These are phyloP conservation scores for Aspergillus sp. DNA, from an alignment of 2,329 filamentous ascomycete species.

Conservation along the genomic window DNA sequence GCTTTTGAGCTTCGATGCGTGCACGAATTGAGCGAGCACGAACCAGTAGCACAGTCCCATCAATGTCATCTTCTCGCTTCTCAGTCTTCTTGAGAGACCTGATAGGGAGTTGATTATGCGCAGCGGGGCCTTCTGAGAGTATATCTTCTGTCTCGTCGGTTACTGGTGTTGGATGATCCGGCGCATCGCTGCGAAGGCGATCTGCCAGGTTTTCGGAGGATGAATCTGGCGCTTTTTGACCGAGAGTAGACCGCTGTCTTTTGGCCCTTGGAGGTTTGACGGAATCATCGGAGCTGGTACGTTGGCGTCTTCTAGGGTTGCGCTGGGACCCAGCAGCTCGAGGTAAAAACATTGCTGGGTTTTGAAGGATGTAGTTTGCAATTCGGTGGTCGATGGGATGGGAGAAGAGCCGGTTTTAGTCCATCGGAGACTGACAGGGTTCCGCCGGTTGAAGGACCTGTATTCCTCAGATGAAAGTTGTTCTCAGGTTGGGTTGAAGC, in stretches of 20 bases:
- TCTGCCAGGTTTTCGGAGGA: slow-evolving; percentile 18
- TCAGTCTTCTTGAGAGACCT: slow-evolving; percentile 38
- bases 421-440: not conserved
- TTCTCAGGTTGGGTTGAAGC: no score
- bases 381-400: not conserved
- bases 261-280: slow-evolving; percentile 46
- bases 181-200: slow-evolving; percentile 16
- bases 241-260: slow-evolving; percentile 44
- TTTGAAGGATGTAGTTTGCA: not conserved
- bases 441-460: no score
- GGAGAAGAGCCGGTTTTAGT: not conserved
- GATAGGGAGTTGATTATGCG: slow-evolving; percentile 33
- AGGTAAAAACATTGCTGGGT: slow-evolving; percentile 37
- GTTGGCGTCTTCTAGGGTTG: slow-evolving; percentile 38
- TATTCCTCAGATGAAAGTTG: no score
- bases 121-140: slow-evolving; percentile 15
- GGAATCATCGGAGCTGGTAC: slow-evolving; percentile 44
- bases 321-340: slow-evolving; percentile 30
- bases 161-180: slow-evolving; percentile 12
- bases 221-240: slow-evolving; percentile 33
- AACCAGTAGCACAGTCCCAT: slow-evolving; percentile 38
- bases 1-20: slow-evolving; percentile 1
- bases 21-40: slow-evolving; percentile 6
- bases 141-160: slow-evolving; percentile 10
- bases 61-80: slow-evolving; percentile 25